Evolutionary conservation across 805 yeast genomes (phyloP), one percentile per base, ranked within the genome.

Genomic region (Wickerhamomyces hampshirensis): DNA sequence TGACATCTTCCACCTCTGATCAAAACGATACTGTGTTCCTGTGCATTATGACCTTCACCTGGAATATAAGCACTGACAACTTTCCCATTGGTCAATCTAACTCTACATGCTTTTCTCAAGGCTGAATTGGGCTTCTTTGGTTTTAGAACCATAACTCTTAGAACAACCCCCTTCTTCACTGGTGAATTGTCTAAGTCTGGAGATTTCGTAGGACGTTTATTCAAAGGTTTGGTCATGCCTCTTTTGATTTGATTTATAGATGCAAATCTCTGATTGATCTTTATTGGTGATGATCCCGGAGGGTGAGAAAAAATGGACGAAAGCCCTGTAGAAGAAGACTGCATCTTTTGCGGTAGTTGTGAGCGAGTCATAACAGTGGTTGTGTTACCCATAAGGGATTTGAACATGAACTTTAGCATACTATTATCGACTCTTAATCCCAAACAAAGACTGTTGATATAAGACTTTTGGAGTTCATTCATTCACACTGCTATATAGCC

Each of bases 71-170:
- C 96, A 31, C 91, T 80, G 13, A 93, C 75, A 33, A 85, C 80
- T 47, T 80, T 82, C 18, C 98, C 98, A 53, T 85, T 91, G 9
- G 95, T 75, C 43, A 93, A 71, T 63, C 95, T 76, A 16, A 93
- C 98, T 68, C 98, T 83, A 46, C 95, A 88, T 31, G 94, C 96
- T 62, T 93, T 93, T 66, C 99, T 77, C 65, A 89, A 91, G 14
- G 99, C 97, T 30, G 98, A 91, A 68, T 93, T 93, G 24, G 99
- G 99, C 60, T 93, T 93, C 69, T 93, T 93, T 31, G 99, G 99
- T 62, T 93, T 93, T 48, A 89, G 71, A 37, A 89, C 86, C 93
- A 91, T 84, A 21, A 93, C 95, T 59, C 96, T 75, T 33, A 89
- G 67, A 9, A 93, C 95, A 5, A 93, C 98, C 26, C 97, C 99